A percentile compares a stretch with the other conserved stretches of the same genome.
Evolutionary conservation across 2,329 filamentous ascomycete species (phyloP).

Genomic region (Colletotrichum chrysophilum): DNA sequence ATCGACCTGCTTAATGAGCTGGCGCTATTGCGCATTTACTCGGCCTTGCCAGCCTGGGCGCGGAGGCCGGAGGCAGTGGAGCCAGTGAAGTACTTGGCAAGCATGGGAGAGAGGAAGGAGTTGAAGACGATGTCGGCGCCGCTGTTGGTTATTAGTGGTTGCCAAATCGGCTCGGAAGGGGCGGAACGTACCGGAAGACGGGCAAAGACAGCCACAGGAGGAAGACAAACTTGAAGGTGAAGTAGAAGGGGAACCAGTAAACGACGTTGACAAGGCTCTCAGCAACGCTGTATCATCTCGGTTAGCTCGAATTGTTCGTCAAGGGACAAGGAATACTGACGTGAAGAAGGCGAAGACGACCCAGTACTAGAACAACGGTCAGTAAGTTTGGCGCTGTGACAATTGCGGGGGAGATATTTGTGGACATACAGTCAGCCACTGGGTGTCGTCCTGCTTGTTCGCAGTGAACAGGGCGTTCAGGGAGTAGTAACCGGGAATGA

Average conservation of each 20-base stretch:
- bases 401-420: neutral
- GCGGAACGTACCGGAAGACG: constrained; percentile 80
- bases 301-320: constrained; percentile 1
- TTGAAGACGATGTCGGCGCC: constrained; percentile 97
- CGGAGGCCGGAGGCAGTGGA: constrained; percentile 87
- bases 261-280: constrained; percentile 85
- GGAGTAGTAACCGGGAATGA: constrained; percentile 86
- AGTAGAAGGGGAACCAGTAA: constrained; percentile 99
- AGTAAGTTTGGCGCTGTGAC: constrained; percentile 4
- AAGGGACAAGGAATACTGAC: constrained; percentile 40
- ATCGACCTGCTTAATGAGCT: constrained; percentile 16
- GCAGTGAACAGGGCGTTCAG: constrained; percentile 76
- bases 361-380: constrained; percentile 69
- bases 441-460: constrained; percentile 78
- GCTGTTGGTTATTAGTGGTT: constrained; percentile 51
- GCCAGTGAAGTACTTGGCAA: constrained; percentile 86
- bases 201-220: constrained; percentile 98
- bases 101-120: constrained; percentile 89
- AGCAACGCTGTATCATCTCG: constrained; percentile 58
- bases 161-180: neutral
- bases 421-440: constrained; percentile 73
- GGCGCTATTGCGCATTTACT: constrained; percentile 50
- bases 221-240: constrained; percentile 98
- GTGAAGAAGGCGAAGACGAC: constrained; percentile 85
- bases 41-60: constrained; percentile 81